phyloP scores from a whole-genome alignment of 2,329 filamentous ascomycete species.

The Sporothrix protearum region DNA sequence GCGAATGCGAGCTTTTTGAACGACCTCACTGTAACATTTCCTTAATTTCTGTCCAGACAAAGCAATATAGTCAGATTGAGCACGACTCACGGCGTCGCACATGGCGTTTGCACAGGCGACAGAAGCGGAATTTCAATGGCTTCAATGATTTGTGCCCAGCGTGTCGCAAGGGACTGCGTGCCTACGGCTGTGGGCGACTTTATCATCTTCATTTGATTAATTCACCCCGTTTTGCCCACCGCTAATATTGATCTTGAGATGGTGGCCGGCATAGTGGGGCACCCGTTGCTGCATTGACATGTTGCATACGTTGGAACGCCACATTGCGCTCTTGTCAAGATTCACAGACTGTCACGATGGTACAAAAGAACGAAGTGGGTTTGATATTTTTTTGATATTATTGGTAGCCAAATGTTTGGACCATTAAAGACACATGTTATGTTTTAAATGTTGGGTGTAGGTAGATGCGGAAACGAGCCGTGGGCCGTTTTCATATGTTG shows the following conservation, averaged over 20 bases:
- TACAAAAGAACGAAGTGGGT: background rate
- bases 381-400: background rate
- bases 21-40: background rate
- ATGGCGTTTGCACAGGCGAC: background rate
- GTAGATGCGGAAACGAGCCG: background rate
- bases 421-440: background rate
- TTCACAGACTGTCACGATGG: background rate
- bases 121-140: background rate
- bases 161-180: background rate
- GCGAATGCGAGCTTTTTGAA: background rate
- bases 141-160: background rate
- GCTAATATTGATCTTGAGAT: background rate
- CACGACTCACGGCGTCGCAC: background rate
- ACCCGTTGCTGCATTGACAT: background rate
- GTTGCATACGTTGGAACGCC: background rate
- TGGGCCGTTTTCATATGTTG: background rate
- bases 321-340: background rate
- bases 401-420: background rate
- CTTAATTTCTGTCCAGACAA: background rate
- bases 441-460: background rate
- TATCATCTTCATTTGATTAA: too few species aligned
- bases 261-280: background rate
- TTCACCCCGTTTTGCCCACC: background rate
- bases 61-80: constrained; percentile 6
- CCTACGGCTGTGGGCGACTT: background rate